Percentiles rank a stretch among this genome's conserved stretches.
Conservation (phyloP, 164 flowering plant species). For the Liriodendron chinense region DNA sequence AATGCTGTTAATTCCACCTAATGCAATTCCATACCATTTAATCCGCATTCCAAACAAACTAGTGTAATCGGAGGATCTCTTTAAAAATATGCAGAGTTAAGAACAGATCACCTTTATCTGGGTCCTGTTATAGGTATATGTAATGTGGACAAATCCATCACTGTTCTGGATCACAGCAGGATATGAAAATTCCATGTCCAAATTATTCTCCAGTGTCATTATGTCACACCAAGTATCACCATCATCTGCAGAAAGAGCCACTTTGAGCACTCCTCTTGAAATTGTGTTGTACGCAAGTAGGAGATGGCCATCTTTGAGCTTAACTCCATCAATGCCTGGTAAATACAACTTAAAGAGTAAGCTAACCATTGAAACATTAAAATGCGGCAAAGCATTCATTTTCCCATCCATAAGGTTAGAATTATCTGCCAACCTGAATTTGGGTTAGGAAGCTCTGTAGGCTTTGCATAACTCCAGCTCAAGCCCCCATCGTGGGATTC, state of each 20-base stretch:
- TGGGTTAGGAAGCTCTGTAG: conserved; percentile 80
- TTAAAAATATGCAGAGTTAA: not conserved
- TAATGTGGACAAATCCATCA: conserved; percentile 19
- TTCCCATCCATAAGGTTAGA: not conserved
- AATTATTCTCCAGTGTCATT: conserved; percentile 61
- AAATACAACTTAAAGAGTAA: conserved; percentile 1
- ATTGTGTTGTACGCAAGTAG: conserved; percentile 78
- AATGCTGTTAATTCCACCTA: too few relatives aligned
- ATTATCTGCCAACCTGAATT: conserved; percentile 64
- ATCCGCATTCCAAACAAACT: too few relatives aligned
- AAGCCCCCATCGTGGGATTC: conserved; percentile 82
- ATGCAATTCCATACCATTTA: too few relatives aligned
- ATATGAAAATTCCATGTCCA: conserved; percentile 84
- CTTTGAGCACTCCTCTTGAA: conserved; percentile 79
- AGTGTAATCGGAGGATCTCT: not conserved
- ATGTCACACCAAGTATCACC: conserved; percentile 83
- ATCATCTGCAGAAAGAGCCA: conserved; percentile 67
- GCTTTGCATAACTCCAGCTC: conserved; percentile 68
- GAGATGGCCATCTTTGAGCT: conserved; percentile 65
- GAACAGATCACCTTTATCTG: conserved; percentile 16
- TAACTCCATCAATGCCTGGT: conserved; percentile 89
- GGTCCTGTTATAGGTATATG: conserved; percentile 24
- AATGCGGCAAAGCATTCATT: not conserved
- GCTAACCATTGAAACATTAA: not conserved
- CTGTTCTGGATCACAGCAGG: conserved; percentile 73